phyloP scores from a whole-genome alignment of 208 protist species.

The Wallacemonas sp. region DNA sequence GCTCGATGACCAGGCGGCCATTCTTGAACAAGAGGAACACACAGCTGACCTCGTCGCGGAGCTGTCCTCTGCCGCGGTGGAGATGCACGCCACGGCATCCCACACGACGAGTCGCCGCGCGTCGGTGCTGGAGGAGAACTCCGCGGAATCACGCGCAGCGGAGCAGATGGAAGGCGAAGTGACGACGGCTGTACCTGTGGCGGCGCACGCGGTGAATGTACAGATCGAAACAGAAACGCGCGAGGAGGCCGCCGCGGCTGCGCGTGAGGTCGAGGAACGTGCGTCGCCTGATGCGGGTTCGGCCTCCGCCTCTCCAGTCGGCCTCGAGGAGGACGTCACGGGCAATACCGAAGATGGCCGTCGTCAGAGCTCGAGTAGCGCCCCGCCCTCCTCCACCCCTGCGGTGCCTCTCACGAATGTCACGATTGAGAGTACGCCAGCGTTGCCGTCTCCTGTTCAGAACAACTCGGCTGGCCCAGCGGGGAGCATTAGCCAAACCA shows the following conservation, averaged over 20 bases:
- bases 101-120: background rate
- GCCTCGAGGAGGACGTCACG: too few species aligned
- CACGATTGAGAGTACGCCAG: background rate
- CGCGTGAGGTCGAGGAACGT: background rate
- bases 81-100: background rate
- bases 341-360: too few species aligned
- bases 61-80: background rate
- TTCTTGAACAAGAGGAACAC: background rate
- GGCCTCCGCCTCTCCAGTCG: background rate
- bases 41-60: background rate
- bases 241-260: background rate
- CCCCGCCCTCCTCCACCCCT: too few species aligned
- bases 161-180: background rate
- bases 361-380: too few species aligned
- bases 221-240: background rate
- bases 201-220: background rate
- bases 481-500: slow-evolving; percentile 1
- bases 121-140: background rate
- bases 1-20: background rate
- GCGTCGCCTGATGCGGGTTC: background rate
- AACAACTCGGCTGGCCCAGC: background rate
- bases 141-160: too few species aligned
- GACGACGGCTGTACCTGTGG: background rate
- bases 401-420: background rate
- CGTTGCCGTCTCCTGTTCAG: slow-evolving; percentile 1